Evolutionary conservation across 2,329 filamentous ascomycete species (phyloP).

Genomic region (Pestalotiopsis sp.): DNA sequence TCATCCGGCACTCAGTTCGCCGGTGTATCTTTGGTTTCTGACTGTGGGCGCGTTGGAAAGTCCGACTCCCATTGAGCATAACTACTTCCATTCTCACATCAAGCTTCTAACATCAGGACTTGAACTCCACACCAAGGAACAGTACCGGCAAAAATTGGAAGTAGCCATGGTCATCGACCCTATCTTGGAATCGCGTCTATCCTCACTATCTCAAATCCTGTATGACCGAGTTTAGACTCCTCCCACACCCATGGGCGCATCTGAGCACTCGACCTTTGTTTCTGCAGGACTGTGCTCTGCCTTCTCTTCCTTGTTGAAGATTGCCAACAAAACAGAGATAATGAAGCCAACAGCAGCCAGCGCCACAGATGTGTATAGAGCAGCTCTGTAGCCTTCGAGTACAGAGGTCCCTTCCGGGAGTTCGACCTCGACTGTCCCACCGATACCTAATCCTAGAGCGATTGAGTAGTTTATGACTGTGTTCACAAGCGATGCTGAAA

Average conservation of each 20-base stretch:
- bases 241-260: not conserved
- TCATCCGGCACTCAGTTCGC: not conserved
- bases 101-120: not conserved
- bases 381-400: conserved; percentile 25
- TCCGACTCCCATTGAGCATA: not conserved
- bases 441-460: conserved; percentile 66
- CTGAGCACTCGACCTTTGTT: not conserved
- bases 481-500: conserved; percentile 23
- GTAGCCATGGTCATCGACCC: not conserved
- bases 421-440: conserved; percentile 61
- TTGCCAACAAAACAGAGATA: not conserved
- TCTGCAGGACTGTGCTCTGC: not conserved
- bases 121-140: not conserved
- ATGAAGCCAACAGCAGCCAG: conserved; percentile 23
- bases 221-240: not conserved
- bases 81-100: not conserved
- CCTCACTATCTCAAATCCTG: not conserved
- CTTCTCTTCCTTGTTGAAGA: not conserved
- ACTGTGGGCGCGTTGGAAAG: not conserved
- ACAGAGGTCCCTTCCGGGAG: conserved; percentile 25
- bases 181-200: not conserved
- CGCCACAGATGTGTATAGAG: conserved; percentile 24
- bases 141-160: not conserved
- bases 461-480: conserved; percentile 73
- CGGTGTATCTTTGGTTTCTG: not conserved